Percentiles rank a stretch among this genome's conserved stretches.
Evolutionary conservation across 768 basidiomycete species (phyloP).

Genomic region (Candolleomyces eurysporus): DNA sequence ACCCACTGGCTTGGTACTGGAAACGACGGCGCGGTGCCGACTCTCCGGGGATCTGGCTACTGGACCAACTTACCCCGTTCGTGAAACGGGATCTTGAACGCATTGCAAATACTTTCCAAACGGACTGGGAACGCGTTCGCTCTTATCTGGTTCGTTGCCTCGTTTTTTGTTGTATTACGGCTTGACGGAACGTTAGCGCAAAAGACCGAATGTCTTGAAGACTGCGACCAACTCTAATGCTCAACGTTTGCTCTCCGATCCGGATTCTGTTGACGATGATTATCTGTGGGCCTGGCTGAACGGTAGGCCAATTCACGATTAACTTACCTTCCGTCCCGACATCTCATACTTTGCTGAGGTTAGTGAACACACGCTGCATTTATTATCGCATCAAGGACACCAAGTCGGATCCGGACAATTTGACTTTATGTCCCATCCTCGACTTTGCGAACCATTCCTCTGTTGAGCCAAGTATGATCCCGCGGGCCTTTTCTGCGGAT

Average conservation of each 20-base stretch:
- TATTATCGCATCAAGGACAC: constrained; percentile 57
- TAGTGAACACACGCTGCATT: constrained; percentile 92
- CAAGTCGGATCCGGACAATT: constrained; percentile 63
- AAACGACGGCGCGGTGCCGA: constrained; percentile 14
- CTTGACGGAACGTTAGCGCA: constrained; percentile 19
- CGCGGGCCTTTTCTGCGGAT: constrained; percentile 33
- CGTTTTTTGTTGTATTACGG: not conserved
- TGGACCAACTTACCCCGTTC: constrained; percentile 6
- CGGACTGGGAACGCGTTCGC: constrained; percentile 57
- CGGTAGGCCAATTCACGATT: constrained; percentile 43
- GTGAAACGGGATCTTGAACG: constrained; percentile 31
- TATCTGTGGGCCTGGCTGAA: constrained; percentile 93
- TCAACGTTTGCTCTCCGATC: constrained; percentile 7
- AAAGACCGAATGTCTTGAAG: constrained; percentile 8
- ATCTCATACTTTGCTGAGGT: constrained; percentile 1
- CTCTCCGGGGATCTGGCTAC: not conserved
- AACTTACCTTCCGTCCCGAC: not conserved
- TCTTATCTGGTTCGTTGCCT: constrained; percentile 49
- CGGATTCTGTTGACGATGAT: constrained; percentile 33
- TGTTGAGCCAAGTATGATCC: constrained; percentile 40
- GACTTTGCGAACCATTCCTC: constrained; percentile 86
- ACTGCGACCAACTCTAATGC: constrained; percentile 7
- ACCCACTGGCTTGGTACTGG: constrained; percentile 81
- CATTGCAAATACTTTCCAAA: constrained; percentile 46
- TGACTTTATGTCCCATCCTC: constrained; percentile 85